phyloP scores from a whole-genome alignment of 345 rosid species.

The Firmiana major region DNA sequence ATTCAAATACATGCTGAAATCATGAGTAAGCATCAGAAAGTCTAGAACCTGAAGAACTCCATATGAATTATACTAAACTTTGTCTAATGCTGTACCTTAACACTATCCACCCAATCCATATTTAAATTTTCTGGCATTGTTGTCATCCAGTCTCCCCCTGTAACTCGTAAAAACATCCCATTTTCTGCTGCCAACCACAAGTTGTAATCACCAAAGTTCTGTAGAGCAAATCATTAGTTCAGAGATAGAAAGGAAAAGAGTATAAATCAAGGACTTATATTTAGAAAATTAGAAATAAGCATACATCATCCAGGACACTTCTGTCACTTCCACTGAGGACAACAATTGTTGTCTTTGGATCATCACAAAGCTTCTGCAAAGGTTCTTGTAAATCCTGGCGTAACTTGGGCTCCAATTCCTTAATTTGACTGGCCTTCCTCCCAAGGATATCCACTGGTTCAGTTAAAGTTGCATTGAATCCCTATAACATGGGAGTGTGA shows the following conservation, averaged over 20 bases:
- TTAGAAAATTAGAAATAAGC: conserved; percentile 9
- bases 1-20: conserved; percentile 56
- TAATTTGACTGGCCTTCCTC: conserved; percentile 45
- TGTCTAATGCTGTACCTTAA: conserved; percentile 33
- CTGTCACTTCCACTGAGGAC: conserved; percentile 60
- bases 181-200: conserved; percentile 68
- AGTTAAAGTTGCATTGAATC: conserved; percentile 47
- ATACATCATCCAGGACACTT: conserved; percentile 46
- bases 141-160: conserved; percentile 53
- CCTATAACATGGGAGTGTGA: conserved; percentile 31
- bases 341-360: conserved; percentile 42
- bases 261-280: not conserved
- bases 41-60: conserved; percentile 14
- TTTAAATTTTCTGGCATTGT: conserved; percentile 59
- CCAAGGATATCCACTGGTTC: conserved; percentile 38
- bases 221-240: conserved; percentile 20
- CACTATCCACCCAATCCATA: conserved; percentile 64
- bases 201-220: conserved; percentile 51
- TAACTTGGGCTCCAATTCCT: conserved; percentile 47
- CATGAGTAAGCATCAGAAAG: conserved; percentile 25
- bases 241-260: not conserved
- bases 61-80: conserved; percentile 10
- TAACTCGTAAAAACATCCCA: conserved; percentile 52
- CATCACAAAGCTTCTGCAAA: conserved; percentile 39
- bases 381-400: conserved; percentile 39